Percentiles rank a stretch among this genome's conserved stretches.
Conservation (phyloP, 1,139 yeast genomes). For the Saccharomyces hybrid region DNA sequence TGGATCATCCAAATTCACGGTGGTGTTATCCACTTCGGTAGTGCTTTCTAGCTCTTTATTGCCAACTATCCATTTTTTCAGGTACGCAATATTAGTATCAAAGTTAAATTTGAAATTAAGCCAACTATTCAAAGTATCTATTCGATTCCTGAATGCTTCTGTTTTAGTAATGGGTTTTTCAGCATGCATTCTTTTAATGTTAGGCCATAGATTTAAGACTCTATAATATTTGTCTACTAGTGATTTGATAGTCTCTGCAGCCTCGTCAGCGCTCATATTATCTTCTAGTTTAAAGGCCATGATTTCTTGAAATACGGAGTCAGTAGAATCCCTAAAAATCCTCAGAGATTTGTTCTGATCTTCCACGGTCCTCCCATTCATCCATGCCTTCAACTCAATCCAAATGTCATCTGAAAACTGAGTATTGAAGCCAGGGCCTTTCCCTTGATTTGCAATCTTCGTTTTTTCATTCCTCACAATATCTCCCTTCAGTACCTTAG, state of each 20-base stretch:
- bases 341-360: constrained; percentile 71
- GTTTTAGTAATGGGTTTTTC: constrained; percentile 70
- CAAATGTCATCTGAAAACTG: constrained; percentile 63
- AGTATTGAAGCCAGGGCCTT: constrained; percentile 39
- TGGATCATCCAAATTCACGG: constrained; percentile 9
- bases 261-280: constrained; percentile 14
- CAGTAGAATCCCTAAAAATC: constrained; percentile 66
- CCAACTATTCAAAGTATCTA: constrained; percentile 84
- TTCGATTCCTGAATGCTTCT: constrained; percentile 53
- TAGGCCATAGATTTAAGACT: constrained; percentile 75
- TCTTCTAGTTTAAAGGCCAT: constrained; percentile 33
- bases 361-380: constrained; percentile 71
- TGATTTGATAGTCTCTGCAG: constrained; percentile 15
- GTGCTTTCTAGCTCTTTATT: constrained; percentile 57
- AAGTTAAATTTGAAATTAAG: constrained; percentile 66
- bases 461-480: constrained; percentile 88
- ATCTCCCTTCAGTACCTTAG: constrained; percentile 88
- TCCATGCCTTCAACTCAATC: constrained; percentile 73
- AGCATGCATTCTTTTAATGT: constrained; percentile 63
- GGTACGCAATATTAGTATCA: constrained; percentile 44
- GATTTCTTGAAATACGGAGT: constrained; percentile 64
- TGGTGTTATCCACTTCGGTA: constrained; percentile 32
- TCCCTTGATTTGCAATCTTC: constrained; percentile 46
- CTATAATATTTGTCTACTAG: constrained; percentile 57
- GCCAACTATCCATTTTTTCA: constrained; percentile 61